A percentile compares a stretch with the other conserved stretches of the same genome.
phyloP scores from a whole-genome alignment of 495 filamentous ascomycete species.

The Talaromyces trachyspermus region DNA sequence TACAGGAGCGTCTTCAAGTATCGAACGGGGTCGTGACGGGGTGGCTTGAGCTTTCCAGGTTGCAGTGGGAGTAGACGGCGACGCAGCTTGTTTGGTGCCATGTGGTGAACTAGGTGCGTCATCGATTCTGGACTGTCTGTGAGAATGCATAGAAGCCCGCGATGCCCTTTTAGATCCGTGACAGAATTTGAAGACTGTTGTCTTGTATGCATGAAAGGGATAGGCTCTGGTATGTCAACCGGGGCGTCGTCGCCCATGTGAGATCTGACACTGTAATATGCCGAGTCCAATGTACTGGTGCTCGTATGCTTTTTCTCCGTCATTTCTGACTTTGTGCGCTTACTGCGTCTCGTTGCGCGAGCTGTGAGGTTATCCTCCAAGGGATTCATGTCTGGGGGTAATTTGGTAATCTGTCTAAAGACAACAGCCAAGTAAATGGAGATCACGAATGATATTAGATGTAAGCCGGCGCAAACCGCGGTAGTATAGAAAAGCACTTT shows the following conservation, averaged over 20 bases:
- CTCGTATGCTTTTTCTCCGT: slow-evolving; percentile 47
- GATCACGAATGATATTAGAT: slow-evolving; percentile 60
- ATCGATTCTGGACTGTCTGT: slow-evolving; percentile 26
- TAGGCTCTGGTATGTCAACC: slow-evolving; percentile 48
- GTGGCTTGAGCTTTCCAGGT: slow-evolving; percentile 21
- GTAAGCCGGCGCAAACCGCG: slow-evolving; percentile 53
- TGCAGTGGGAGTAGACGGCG: slow-evolving; percentile 16
- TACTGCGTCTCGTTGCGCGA: slow-evolving; percentile 48
- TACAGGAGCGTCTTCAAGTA: slow-evolving; percentile 19
- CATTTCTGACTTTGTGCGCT: slow-evolving; percentile 51
- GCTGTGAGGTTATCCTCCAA: slow-evolving; percentile 80
- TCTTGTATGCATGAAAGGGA: slow-evolving; percentile 74
- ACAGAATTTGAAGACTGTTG: slow-evolving; percentile 46
- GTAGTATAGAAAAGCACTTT: slow-evolving; percentile 56
- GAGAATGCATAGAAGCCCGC: slow-evolving; percentile 14
- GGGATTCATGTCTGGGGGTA: slow-evolving; percentile 91
- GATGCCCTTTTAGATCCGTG: slow-evolving; percentile 18
- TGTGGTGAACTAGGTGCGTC: slow-evolving; percentile 29
- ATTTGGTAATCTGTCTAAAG: slow-evolving; percentile 69
- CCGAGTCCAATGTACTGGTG: slow-evolving; percentile 45
- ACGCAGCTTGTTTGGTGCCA: slow-evolving; percentile 21
- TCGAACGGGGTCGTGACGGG: slow-evolving; percentile 15
- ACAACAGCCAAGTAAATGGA: slow-evolving; percentile 64
- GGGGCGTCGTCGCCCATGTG: slow-evolving; percentile 48
- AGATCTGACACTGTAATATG: slow-evolving; percentile 40